Percentiles rank a stretch among this genome's conserved stretches.
These are phyloP conservation scores for Rachicladosporium sp. DNA, from an alignment of 2,329 filamentous ascomycete genomes.

Conservation along the genomic window DNA sequence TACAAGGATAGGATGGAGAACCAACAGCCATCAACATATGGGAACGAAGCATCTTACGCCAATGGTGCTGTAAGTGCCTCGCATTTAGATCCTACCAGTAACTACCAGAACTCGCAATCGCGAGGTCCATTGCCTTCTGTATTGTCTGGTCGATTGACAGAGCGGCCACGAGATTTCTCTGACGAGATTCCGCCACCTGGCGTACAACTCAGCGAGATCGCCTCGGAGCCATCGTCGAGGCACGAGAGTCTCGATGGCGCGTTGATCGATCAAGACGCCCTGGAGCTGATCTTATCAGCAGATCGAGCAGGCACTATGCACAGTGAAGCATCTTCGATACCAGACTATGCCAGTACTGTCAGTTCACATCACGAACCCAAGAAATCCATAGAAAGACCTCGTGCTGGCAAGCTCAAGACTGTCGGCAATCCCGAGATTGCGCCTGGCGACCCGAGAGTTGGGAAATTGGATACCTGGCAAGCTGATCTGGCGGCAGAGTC, in stretches of 20 bases:
- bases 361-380: constrained; percentile 33
- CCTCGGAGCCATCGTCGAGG: not conserved
- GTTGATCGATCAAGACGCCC: constrained; percentile 33
- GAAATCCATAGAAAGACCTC: constrained; percentile 50
- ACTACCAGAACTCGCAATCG: too few relatives aligned
- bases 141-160: too few relatives aligned
- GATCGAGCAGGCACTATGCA: constrained; percentile 19
- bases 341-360: constrained; percentile 64
- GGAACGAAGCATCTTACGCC: too few relatives aligned
- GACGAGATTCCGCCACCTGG: too few relatives aligned
- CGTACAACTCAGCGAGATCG: too few relatives aligned
- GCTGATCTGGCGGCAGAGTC: constrained; percentile 25
- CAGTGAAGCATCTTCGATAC: constrained; percentile 48
- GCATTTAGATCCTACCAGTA: too few relatives aligned
- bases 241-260: constrained; percentile 15
- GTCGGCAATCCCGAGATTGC: constrained; percentile 47
- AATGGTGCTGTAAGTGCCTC: too few relatives aligned
- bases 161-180: too few relatives aligned
- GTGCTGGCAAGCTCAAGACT: constrained; percentile 69
- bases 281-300: constrained; percentile 25
- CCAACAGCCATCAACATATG: too few relatives aligned
- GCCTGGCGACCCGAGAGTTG: constrained; percentile 28
- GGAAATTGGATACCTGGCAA: constrained; percentile 21
- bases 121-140: too few relatives aligned
- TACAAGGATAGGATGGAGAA: too few relatives aligned